Percentiles rank a stretch among this genome's conserved stretches.
Evolutionary conservation across 148 eudicot species (phyloP).

Genomic region (Selenicereus undatus): DNA sequence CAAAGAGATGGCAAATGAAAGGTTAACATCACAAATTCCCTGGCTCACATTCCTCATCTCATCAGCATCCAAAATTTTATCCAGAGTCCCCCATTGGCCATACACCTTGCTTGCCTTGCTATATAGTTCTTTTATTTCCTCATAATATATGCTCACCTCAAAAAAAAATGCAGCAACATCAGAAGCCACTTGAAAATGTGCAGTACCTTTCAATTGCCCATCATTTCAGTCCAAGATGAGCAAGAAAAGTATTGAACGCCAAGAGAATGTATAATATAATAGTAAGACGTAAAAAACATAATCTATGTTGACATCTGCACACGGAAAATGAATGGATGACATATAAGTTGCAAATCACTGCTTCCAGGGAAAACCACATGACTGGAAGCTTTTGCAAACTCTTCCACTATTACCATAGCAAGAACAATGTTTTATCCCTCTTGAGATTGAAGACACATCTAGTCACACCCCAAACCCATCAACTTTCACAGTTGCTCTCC

Average conservation of each 20-base stretch:
- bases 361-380: not conserved
- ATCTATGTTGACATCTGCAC: not conserved
- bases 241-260: not conserved
- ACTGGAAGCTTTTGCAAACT: not conserved
- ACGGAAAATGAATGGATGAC: not conserved
- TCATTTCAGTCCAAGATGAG: not conserved
- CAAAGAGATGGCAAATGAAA: conserved; percentile 27
- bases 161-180: conserved; percentile 14
- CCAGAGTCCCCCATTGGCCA: conserved; percentile 22
- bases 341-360: not conserved
- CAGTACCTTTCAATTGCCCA: not conserved
- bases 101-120: not conserved
- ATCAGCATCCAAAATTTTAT: conserved; percentile 32
- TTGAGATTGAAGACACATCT: not conserved
- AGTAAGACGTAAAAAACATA: not conserved
- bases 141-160: not conserved
- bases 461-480: not conserved
- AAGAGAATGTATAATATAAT: not conserved
- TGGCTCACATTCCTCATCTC: conserved; percentile 16
- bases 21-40: conserved; percentile 20
- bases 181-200: not conserved
- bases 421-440: not conserved
- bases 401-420: not conserved
- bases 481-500: not conserved
- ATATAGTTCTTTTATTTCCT: not conserved